Evolutionary conservation across 441 rosid genomes (phyloP), one percentile per base, ranked within the genome.

Genomic region (Corymbia citriodora): DNA sequence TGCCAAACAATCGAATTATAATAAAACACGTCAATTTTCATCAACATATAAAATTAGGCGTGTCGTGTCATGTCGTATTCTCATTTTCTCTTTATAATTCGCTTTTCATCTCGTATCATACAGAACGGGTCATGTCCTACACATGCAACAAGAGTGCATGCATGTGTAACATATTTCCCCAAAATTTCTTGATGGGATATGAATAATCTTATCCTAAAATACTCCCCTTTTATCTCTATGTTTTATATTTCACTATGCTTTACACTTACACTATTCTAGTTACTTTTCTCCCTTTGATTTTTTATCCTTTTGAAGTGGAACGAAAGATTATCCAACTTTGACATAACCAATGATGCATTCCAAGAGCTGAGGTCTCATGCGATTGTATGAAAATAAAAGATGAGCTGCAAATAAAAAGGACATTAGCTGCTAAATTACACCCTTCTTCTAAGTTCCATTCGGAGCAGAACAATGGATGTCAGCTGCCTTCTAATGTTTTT

Each of bases 51-150:
- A 59, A 25, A 14, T 59, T 25, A 59, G 7, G 1, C 14, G 6
- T 25, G 14, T 59, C n/a, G 25, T 10, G 18, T 59, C 63, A 5
- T 9, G 10, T 23, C 63, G 9, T 23, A 6, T 31, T 31, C 1
- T n/a, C 9, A 8, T 68, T 68, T 68, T 68, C 5, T 31, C 3
- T 31, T 13, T 68, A 0, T 2, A 9, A 16, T 31, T 16, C 21
- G 17, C 8, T 10, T n/a, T 68, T n/a, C 31, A 31, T 68, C 74
- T 0, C 40, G 4, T 65, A 14, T 8, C 3, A 1, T 33, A 16
- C 0, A 65, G 2, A 65, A 65, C 0, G 0, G 36, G 21, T 31
- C 17, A 9, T 31, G 17, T 65, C 40, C 2, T n/a, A n/a, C 31
- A 16, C 19, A 31, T 68, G 40, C 31, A 18, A 68, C 8, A 21